Base-by-base conservation (phyloP, 2,329 filamentous ascomycete genomes). In the Geosmithia putterillii region DNA sequence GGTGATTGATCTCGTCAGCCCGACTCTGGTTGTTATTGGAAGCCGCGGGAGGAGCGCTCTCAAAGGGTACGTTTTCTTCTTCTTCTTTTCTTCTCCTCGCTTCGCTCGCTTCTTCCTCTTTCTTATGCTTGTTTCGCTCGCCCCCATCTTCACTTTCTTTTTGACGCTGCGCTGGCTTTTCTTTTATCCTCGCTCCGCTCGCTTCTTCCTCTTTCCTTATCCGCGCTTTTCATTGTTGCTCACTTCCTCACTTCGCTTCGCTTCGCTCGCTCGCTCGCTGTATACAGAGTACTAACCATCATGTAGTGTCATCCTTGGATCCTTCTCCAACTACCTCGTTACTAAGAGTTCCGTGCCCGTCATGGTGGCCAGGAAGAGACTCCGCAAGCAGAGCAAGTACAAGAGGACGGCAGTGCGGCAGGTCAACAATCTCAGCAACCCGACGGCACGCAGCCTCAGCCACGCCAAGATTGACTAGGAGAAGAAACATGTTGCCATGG, bases 271-370 rank as follows among this genome's bases (percentile, higher is more conserved):
- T 6, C 7, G 6, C 15, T n/a, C 17, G 7, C 34, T 7, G 7
- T 35, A 10, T 25, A 23, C 34, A 38, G 14, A 44, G 36, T 38
- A 45, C 61, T 66, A 57, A 70, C 57, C n/a, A 41, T 8, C 28
- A 18, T 28, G 40, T 52, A 94, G 89, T 57, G 90, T 95, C 19
- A 81, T 98, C 47, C 74, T 98, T 23, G 92, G 92, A 21, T 95
- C 89, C 0, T 96, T 98, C 63, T 94, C 86, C 47, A 96, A 96
- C 59, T 98, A 98, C 57, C 73, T 98, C 7, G 89, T 98, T 25
- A 94, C 88, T 34, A 96, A 96, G 66, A 94, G 87, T 49, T 94
- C 86, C 2, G 88, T 94, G 15, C 92, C 92, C 0, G 92, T 98
- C 47, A 98, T 98, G 92, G 92, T 96, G 32, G 92, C 92, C 7